Conservation (phyloP, 306 rosid species). For the Echinosophora koreensis region DNA sequence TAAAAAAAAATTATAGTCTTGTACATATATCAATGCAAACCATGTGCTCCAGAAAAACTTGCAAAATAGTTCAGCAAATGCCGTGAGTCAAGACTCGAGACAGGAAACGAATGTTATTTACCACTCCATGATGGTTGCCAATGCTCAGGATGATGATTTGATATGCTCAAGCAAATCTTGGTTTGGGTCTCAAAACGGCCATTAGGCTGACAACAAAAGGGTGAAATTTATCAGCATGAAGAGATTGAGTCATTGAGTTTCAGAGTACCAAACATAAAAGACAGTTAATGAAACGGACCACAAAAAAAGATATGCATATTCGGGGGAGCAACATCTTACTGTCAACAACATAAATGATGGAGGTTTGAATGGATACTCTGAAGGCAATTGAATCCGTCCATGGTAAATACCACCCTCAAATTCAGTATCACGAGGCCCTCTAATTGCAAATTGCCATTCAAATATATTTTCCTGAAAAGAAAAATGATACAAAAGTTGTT, state of each 20-base stretch:
- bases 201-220: conserved; percentile 65
- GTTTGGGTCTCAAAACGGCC: conserved; percentile 90
- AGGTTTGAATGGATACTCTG: conserved; percentile 94
- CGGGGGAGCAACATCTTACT: conserved; percentile 47
- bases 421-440: conserved; percentile 76
- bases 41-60: neutral
- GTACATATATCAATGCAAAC: no score
- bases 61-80: neutral
- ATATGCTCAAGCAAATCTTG: conserved; percentile 89
- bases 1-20: conserved; percentile 3
- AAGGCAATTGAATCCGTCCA: conserved; percentile 82
- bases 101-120: conserved; percentile 42
- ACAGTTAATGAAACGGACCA: conserved; percentile 3
- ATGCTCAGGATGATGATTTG: conserved; percentile 93
- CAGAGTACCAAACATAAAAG: conserved; percentile 15
- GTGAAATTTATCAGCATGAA: conserved; percentile 37
- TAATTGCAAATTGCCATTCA: conserved; percentile 95
- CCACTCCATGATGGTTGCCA: conserved; percentile 98
- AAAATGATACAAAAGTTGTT: conserved; percentile 14
- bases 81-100: neutral
- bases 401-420: conserved; percentile 94
- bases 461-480: conserved; percentile 83
- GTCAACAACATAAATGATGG: conserved; percentile 88
- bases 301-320: neutral
- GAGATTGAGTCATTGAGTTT: neutral